These are phyloP conservation scores for Diplodia scrobiculata DNA, from an alignment of 2,329 filamentous ascomycete species.

Conservation along the genomic window DNA sequence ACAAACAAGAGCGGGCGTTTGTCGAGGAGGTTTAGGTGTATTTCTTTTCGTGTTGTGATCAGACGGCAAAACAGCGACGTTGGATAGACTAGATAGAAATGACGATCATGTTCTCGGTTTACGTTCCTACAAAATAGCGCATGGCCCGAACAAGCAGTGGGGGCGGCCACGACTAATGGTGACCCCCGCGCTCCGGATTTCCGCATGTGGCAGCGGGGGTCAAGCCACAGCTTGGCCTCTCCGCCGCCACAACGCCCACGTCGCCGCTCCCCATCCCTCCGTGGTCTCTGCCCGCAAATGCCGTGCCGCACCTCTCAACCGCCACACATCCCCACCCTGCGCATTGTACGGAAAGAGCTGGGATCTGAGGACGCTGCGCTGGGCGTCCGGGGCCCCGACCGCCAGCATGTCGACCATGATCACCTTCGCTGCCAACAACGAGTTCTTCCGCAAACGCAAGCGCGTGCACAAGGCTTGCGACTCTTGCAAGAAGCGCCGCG, in stretches of 20 bases:
- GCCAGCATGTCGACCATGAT: constrained; percentile 46
- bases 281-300: constrained; percentile 1
- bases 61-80: too few species aligned
- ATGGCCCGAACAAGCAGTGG: too few species aligned
- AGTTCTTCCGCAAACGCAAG: constrained; percentile 50
- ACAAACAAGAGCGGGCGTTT: constrained; percentile 13
- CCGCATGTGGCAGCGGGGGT: background rate
- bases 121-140: too few species aligned
- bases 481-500: constrained; percentile 50
- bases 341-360: background rate
- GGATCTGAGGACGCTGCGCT: background rate
- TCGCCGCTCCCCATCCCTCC: background rate
- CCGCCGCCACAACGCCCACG: constrained; percentile 5
- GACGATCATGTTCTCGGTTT: too few species aligned
- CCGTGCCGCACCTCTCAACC: background rate
- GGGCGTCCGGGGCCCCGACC: background rate
- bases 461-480: constrained; percentile 50
- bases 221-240: constrained; percentile 16
- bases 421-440: constrained; percentile 51
- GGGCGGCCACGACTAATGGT: constrained; percentile 3
- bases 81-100: too few species aligned
- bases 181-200: background rate
- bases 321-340: background rate
- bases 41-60: too few species aligned
- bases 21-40: background rate